Percentiles rank a stretch among this genome's conserved stretches.
Evolutionary conservation across 257 asterid genomes (phyloP).

Genomic region (Plantago elongata): DNA sequence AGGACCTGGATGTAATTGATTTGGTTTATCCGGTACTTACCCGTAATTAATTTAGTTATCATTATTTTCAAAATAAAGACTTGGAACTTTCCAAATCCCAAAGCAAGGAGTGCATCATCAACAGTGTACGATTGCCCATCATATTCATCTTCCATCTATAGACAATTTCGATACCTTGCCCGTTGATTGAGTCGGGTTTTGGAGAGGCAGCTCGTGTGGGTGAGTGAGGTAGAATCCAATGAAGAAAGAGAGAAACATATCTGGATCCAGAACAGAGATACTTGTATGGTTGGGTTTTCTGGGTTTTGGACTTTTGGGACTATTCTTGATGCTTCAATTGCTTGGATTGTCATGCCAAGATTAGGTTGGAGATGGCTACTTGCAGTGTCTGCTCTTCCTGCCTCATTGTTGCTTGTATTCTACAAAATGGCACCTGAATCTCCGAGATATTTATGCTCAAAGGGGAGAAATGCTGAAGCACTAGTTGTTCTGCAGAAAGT

Average conservation of each 20-base stretch:
- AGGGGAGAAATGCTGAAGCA: conserved; percentile 43
- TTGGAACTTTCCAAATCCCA: conserved; percentile 77
- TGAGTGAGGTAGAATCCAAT: no score
- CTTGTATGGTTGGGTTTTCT: conserved; percentile 71
- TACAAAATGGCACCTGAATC: conserved; percentile 49
- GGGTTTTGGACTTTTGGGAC: conserved; percentile 77
- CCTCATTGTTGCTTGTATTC: conserved; percentile 45
- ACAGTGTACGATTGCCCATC: conserved; percentile 42
- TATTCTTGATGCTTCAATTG: conserved; percentile 66
- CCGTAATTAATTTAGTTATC: no score
- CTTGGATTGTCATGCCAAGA: conserved; percentile 67
- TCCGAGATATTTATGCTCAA: conserved; percentile 52
- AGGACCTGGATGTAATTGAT: no score
- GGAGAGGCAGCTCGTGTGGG: no score
- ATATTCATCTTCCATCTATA: conserved; percentile 64
- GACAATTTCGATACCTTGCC: not conserved
- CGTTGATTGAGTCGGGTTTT: no score
- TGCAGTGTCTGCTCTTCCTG: conserved; percentile 54
- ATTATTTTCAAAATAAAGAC: conserved; percentile 41
- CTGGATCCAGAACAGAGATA: conserved; percentile 37
- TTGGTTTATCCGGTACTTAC: no score
- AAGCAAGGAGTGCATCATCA: conserved; percentile 62
- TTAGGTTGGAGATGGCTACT: conserved; percentile 69
- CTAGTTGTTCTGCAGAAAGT: conserved; percentile 40
- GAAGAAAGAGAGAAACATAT: no score